phyloP scores from a whole-genome alignment of 768 basidiomycete genomes.

The Leucosporidium yakuticum region DNA sequence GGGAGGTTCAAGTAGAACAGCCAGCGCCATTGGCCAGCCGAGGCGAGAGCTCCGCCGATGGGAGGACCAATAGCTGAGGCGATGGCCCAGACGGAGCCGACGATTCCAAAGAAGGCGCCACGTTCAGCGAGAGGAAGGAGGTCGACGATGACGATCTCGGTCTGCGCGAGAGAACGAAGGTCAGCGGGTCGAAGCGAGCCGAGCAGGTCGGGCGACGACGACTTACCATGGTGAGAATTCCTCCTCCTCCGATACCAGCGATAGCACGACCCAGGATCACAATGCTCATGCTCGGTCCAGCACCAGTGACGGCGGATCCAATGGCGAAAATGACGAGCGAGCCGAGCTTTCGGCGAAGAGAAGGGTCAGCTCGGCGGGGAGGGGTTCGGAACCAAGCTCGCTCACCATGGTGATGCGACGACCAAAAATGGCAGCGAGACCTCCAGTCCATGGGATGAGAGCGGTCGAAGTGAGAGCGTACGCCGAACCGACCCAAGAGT shows the following conservation, averaged over 20 bases:
- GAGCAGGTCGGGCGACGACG: too few relatives aligned
- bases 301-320: constrained; percentile 50
- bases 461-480: constrained; percentile 49
- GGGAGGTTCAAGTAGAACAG: constrained; percentile 40
- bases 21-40: constrained; percentile 40
- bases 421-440: constrained; percentile 45
- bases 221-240: constrained; percentile 21
- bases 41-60: constrained; percentile 34
- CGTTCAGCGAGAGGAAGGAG: constrained; percentile 51
- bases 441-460: constrained; percentile 48
- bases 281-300: constrained; percentile 46
- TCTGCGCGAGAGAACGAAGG: constrained; percentile 27
- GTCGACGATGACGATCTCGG: constrained; percentile 50
- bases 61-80: constrained; percentile 30
- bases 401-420: constrained; percentile 36
- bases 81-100: constrained; percentile 35
- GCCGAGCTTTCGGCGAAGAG: constrained; percentile 17
- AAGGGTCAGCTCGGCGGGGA: constrained; percentile 6
- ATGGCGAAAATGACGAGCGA: constrained; percentile 39
- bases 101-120: constrained; percentile 40
- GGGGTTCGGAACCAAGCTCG: constrained; percentile 18
- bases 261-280: constrained; percentile 47
- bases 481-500: too few relatives aligned
- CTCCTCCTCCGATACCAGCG: constrained; percentile 37
- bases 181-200: constrained; percentile 21